Base-by-base conservation (phyloP, 2,329 filamentous ascomycete species). In the Stagonosporopsis cucurbitacearum region DNA sequence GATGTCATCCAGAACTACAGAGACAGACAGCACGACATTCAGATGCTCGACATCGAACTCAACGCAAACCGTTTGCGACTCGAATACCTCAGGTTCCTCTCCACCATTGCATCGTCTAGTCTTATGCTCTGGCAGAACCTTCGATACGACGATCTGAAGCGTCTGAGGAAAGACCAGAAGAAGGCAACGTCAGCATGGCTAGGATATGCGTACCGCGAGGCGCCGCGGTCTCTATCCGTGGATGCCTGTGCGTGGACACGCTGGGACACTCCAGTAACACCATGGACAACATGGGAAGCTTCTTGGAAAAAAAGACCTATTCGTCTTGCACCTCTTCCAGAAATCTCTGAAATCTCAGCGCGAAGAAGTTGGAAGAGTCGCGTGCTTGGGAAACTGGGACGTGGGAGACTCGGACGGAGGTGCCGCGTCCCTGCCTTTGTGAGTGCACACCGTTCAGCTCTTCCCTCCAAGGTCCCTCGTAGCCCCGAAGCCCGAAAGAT, bases 241-340 rank as follows among this genome's bases (percentile, higher is more conserved):
- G 43, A 53, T 22, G 43, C 50, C 17, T 6, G 13, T 30, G 15
- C 19, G 28, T 42, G 39, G 37, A 42, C 22, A 8, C 20, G 33
- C 7, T 35, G 28, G 28, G 37, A 35, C 6, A 26, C 15, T 11
- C 20, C 28, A 6, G 30, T 22, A 19, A 26, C 28, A 3, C 47
- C 47, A n/a, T 50, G 28, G 47, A 50, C 47, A 9, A 43, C 37
- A 22, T 43, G 39, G 43, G 42, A 23, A 23, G 37, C 37, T 12
- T 53, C 37, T 1, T 47, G 37, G 36, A 17, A 15, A 7, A 17
- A 53, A 19, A 9, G 11, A 2, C 13, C 12, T 0, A 12, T 37
- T 1, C 28, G 19, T 2, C 13, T 7, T 25, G 17, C 22, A 6
- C 13, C 36, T 15, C 22, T 23, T 23, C 9, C 23, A 13, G 20